These are phyloP conservation scores for Fusarium agapanthi DNA, from an alignment of 2,329 filamentous ascomycete species.

Conservation along the genomic window DNA sequence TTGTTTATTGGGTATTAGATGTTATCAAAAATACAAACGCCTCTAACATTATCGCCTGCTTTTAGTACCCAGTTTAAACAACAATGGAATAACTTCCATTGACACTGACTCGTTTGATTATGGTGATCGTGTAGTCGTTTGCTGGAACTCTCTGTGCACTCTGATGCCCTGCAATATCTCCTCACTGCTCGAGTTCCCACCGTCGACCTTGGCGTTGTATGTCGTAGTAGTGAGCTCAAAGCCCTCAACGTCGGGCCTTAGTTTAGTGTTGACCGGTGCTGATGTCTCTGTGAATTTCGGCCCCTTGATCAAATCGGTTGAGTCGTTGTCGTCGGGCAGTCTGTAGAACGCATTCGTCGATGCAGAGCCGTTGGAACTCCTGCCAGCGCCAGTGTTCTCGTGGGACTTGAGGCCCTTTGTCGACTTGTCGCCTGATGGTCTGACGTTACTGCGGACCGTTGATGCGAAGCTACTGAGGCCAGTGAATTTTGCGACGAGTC, in stretches of 20 bases:
- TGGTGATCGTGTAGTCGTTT: slow-evolving; percentile 30
- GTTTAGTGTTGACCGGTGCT: background rate
- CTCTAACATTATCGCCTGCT: background rate
- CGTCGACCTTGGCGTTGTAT: slow-evolving; percentile 40
- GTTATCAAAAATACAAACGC: background rate
- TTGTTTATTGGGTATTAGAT: slow-evolving; percentile 3
- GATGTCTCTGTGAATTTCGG: background rate
- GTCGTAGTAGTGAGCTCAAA: slow-evolving; percentile 46
- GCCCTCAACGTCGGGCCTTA: slow-evolving; percentile 47
- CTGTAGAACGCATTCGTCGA: slow-evolving; percentile 44
- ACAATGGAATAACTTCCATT: background rate
- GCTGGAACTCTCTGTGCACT: slow-evolving; percentile 50
- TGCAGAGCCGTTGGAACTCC: slow-evolving; percentile 17
- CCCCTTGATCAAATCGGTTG: slow-evolving; percentile 36
- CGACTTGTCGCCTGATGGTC: slow-evolving; percentile 30
- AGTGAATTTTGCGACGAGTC: slow-evolving; percentile 52
- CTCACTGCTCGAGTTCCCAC: slow-evolving; percentile 45
- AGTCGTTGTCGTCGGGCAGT: slow-evolving; percentile 45
- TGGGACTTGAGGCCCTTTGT: slow-evolving; percentile 26
- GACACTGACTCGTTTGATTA: background rate
- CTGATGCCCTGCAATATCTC: slow-evolving; percentile 51
- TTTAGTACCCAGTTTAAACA: background rate
- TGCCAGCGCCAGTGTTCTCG: background rate
- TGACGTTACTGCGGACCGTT: slow-evolving; percentile 21
- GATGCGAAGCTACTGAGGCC: slow-evolving; percentile 39